A percentile compares a stretch with the other conserved stretches of the same genome.
These are phyloP conservation scores for Chaetomiaceae sp. DNA, from an alignment of 2,329 filamentous ascomycete species.

Conservation along the genomic window DNA sequence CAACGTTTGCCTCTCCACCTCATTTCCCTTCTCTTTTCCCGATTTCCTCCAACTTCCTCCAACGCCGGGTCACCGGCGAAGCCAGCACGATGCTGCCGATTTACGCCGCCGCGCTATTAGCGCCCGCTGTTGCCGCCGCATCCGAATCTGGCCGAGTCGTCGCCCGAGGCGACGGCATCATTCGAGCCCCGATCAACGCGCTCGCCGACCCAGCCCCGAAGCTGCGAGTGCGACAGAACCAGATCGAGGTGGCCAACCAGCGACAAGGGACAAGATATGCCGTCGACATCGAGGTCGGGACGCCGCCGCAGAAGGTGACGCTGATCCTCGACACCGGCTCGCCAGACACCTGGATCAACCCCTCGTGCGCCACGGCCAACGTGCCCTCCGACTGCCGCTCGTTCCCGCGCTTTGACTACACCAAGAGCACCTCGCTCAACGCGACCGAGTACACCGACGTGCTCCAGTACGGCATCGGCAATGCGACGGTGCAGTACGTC, in stretches of 20 bases:
- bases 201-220: slow-evolving; percentile 10
- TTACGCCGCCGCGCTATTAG: slow-evolving; percentile 13
- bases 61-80: neutral
- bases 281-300: slow-evolving; percentile 37
- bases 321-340: slow-evolving; percentile 53
- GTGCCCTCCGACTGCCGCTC: slow-evolving; percentile 33
- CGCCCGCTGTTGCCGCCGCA: slow-evolving; percentile 8
- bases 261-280: slow-evolving; percentile 21
- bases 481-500: slow-evolving; percentile 42
- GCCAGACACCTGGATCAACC: slow-evolving; percentile 53
- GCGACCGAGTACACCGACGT: slow-evolving; percentile 36
- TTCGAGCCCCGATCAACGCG: slow-evolving; percentile 19
- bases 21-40: neutral
- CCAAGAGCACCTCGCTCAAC: slow-evolving; percentile 37
- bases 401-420: slow-evolving; percentile 44
- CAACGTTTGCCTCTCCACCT: neutral
- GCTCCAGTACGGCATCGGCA: slow-evolving; percentile 37
- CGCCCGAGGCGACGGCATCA: slow-evolving; percentile 20
- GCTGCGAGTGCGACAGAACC: slow-evolving; percentile 20
- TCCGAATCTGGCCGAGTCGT: neutral
- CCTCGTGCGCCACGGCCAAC: slow-evolving; percentile 38
- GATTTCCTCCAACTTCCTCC: neutral
- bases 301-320: slow-evolving; percentile 43
- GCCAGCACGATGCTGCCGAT: slow-evolving; percentile 16
- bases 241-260: slow-evolving; percentile 18